Conservation (phyloP, 495 filamentous ascomycete genomes). For the Margaritispora aquatica region DNA sequence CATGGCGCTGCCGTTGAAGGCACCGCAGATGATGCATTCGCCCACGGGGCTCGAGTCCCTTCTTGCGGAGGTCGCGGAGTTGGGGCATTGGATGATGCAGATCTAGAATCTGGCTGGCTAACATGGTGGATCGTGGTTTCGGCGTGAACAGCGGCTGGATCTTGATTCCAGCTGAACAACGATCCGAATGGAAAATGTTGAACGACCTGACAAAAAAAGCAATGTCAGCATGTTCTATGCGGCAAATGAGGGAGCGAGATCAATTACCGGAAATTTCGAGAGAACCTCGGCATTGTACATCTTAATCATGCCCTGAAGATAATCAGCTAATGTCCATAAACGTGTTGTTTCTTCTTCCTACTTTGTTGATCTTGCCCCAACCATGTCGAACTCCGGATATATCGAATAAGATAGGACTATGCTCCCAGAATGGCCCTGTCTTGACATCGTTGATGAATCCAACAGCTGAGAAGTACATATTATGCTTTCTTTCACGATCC, state of each 20-base stretch:
- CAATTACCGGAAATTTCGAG: constrained; percentile 66
- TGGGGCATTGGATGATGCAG: background rate
- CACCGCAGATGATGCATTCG: constrained; percentile 26
- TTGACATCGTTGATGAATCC: constrained; percentile 99
- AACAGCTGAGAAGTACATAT: constrained; percentile 98
- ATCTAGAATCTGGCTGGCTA: constrained; percentile 43
- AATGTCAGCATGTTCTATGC: background rate
- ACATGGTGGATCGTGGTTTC: constrained; percentile 46
- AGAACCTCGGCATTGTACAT: constrained; percentile 96
- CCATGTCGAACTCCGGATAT: constrained; percentile 84
- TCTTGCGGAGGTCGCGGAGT: constrained; percentile 19
- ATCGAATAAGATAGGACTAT: constrained; percentile 91
- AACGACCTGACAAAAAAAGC: constrained; percentile 50
- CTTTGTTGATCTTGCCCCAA: constrained; percentile 99
- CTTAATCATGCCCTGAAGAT: constrained; percentile 72
- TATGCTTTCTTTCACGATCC: constrained; percentile 58
- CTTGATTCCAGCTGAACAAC: constrained; percentile 74
- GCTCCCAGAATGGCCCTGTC: constrained; percentile 96
- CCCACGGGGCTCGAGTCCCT: constrained; percentile 43
- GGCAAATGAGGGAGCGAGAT: background rate
- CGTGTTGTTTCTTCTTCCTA: constrained; percentile 25
- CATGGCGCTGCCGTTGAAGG: constrained; percentile 23
- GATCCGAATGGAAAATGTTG: constrained; percentile 95
- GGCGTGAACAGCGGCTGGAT: constrained; percentile 52
- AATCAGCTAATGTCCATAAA: constrained; percentile 2